These are phyloP conservation scores for Cladosporium sp. DNA, from an alignment of 2,329 filamentous ascomycete genomes.

Conservation along the genomic window DNA sequence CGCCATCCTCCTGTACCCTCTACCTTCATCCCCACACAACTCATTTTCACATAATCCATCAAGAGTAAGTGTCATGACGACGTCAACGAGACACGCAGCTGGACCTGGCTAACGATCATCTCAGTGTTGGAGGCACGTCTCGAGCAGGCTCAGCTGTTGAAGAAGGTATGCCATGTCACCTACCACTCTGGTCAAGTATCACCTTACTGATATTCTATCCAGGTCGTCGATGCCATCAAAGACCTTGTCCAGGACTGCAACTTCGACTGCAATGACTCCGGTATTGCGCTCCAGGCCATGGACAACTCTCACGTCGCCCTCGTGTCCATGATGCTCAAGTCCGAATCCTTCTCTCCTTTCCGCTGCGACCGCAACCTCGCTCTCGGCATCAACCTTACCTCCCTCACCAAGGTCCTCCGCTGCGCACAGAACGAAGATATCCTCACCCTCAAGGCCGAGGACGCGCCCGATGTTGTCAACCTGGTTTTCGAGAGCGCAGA, in stretches of 20 bases:
- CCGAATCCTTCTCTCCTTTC: slow-evolving; percentile 89
- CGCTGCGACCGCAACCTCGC: slow-evolving; percentile 97
- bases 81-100: background rate
- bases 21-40: background rate
- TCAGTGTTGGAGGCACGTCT: slow-evolving; percentile 94
- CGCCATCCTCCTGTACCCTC: no score
- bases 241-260: slow-evolving; percentile 99
- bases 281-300: slow-evolving; percentile 97
- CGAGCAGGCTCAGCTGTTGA: slow-evolving; percentile 87
- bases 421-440: slow-evolving; percentile 92
- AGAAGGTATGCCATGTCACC: slow-evolving; percentile 63
- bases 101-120: slow-evolving; percentile 22
- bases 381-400: slow-evolving; percentile 92
- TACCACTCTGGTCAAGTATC: background rate
- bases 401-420: slow-evolving; percentile 93
- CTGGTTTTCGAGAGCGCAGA: slow-evolving; percentile 87
- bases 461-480: slow-evolving; percentile 92
- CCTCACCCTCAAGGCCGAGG: slow-evolving; percentile 94
- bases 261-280: slow-evolving; percentile 99
- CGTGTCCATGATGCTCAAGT: slow-evolving; percentile 97
- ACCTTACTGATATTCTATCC: slow-evolving; percentile 19
- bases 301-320: slow-evolving; percentile 99
- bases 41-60: background rate
- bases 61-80: slow-evolving; percentile 12
- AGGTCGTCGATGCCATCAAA: slow-evolving; percentile 99